Percentiles rank a stretch among this genome's conserved stretches.
Conservation (phyloP, 176 grass and related monocot species). For the Zoysia japonica region DNA sequence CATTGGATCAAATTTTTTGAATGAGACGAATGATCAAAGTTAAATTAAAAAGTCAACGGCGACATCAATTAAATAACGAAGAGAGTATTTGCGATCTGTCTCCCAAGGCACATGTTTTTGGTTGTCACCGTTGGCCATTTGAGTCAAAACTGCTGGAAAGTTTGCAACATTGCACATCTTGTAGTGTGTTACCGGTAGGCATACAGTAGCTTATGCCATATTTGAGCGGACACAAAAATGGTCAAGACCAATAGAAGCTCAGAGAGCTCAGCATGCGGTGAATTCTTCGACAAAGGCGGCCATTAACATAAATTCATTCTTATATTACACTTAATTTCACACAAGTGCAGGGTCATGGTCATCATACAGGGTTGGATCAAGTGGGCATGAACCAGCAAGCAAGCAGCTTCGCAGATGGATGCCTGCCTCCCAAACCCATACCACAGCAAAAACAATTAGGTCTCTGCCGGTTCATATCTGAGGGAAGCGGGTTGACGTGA, state of each 20-base stretch:
- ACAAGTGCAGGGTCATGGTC: slow-evolving; percentile 18
- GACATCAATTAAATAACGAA: no score
- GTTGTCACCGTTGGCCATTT: no score
- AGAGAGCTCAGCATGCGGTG: neutral
- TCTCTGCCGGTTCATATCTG: neutral
- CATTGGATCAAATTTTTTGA: no score
- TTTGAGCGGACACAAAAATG: neutral
- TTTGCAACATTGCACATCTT: no score
- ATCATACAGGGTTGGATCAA: neutral
- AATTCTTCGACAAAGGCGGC: neutral
- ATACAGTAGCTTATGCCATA: neutral
- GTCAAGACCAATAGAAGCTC: neutral
- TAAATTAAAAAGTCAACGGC: no score
- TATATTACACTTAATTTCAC: slow-evolving; percentile 36
- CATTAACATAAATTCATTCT: slow-evolving; percentile 17
- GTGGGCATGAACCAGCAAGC: slow-evolving; percentile 12
- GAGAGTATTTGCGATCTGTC: no score
- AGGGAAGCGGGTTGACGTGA: slow-evolving; percentile 4
- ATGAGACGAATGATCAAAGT: no score
- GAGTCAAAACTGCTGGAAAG: no score
- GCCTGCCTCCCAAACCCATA: slow-evolving; percentile 32
- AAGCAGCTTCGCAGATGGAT: slow-evolving; percentile 1
- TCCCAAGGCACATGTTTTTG: no score
- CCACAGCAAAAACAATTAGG: slow-evolving; percentile 2
- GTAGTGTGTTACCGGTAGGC: neutral